Base-by-base conservation (phyloP, 495 filamentous ascomycete genomes). In the Hypoxylon subgilvum region DNA sequence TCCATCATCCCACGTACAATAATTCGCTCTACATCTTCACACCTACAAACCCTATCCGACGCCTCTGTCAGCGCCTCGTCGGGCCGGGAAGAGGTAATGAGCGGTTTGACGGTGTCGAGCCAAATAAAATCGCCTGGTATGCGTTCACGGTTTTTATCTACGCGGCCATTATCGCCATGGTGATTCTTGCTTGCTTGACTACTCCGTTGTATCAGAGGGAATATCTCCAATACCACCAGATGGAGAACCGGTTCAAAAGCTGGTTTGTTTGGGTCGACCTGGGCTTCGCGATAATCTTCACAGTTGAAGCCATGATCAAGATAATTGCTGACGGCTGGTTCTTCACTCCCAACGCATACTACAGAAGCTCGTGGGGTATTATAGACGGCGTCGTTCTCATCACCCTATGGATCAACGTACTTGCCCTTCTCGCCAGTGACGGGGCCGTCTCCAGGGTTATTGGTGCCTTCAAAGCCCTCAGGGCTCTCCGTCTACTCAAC, bases 391-490 rank as follows among this genome's bases (percentile, higher is more conserved):
- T 97, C 44, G 94, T 99, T 52, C 79, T 99, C 39, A 72, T 96
- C 51, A 97, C 94, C 0, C 85, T 99, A 4, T 99, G 94, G 94
- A 89, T 96, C 66, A 97, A 92, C 67, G 94, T 99, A 49, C 76
- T 84, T 27, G 90, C 92, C 10, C 87, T 92, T 4, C 74, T 97
- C 8, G 82, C 77, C 63, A 82, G 87, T 34, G 86, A 93, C 49
- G 90, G 89, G 36, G 85, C 84, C 38, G 85, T 97, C 40, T 95
- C 92, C 3, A 77, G 94, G 65, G 88, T 90, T 14, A 89, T 99
- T 44, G 94, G 94, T 35, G 94, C 95, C 22, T 97, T 99, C 78
- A 99, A 99, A 78, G 94, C 94, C 17, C 82, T 99, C n/a, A 86
- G 94, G 70, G 95, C 94, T 28, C 77, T 99, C 18, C 82, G 94